These are phyloP conservation scores for Kluyveromyces wickerhamii DNA, from an alignment of 805 yeast genomes.

Conservation along the genomic window DNA sequence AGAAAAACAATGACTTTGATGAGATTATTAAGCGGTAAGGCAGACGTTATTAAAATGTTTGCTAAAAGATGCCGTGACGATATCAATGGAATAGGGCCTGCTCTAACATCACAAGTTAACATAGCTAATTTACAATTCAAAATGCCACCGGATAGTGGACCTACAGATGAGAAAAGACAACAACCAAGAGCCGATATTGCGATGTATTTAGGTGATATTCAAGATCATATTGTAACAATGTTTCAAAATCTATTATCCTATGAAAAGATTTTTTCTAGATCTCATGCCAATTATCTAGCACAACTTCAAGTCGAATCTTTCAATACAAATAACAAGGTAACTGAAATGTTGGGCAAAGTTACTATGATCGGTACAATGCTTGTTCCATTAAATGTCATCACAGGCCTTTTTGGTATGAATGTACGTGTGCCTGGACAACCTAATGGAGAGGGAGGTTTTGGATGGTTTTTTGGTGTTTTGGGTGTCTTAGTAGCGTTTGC, in stretches of 20 bases:
- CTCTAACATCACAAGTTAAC: conserved; percentile 33
- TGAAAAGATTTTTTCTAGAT: conserved; percentile 87
- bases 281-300: conserved; percentile 88
- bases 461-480: conserved; percentile 65
- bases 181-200: conserved; percentile 90
- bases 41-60: conserved; percentile 93
- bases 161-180: conserved; percentile 19
- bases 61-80: conserved; percentile 88
- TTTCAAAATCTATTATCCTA: conserved; percentile 81
- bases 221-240: conserved; percentile 95
- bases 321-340: conserved; percentile 74
- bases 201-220: conserved; percentile 87
- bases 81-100: conserved; percentile 35
- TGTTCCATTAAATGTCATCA: conserved; percentile 81
- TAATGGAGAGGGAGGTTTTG: conserved; percentile 26
- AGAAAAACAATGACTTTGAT: conserved; percentile 87
- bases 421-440: conserved; percentile 74
- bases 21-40: conserved; percentile 85
- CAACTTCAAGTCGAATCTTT: conserved; percentile 91
- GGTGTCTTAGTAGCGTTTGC: conserved; percentile 42
- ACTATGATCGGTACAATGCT: conserved; percentile 85
- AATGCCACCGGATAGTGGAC: conserved; percentile 1
- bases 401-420: conserved; percentile 95
- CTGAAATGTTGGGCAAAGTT: conserved; percentile 81
- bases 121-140: conserved; percentile 30